Evolutionary conservation across 345 rosid species (phyloP).

Genomic region (Odontarrhena argentea): DNA sequence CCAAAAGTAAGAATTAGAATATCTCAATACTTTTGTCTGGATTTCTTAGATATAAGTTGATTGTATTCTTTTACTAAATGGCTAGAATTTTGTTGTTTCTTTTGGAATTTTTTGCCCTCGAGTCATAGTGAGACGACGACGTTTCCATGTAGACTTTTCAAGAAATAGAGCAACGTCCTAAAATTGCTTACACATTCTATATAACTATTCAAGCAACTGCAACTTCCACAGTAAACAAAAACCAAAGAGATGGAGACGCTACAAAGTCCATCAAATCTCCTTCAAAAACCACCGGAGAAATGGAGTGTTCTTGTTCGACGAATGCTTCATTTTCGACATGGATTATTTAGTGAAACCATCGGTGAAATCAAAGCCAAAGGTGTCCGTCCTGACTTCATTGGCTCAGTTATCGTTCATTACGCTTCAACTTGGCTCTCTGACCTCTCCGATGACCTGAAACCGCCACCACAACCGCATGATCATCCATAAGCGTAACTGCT

Average conservation of each 20-base stretch:
- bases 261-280: conserved; percentile 44
- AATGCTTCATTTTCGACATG: conserved; percentile 74
- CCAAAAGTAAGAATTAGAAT: neutral
- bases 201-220: neutral
- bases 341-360: conserved; percentile 77
- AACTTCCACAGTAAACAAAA: conserved; percentile 1
- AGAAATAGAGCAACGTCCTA: conserved; percentile 19
- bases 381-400: conserved; percentile 74
- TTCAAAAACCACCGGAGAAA: conserved; percentile 37
- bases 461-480: conserved; percentile 37
- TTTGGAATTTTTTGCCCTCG: conserved; percentile 24
- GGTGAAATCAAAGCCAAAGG: conserved; percentile 75
- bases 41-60: conserved; percentile 15
- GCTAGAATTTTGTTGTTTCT: conserved; percentile 34
- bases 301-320: conserved; percentile 55
- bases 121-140: conserved; percentile 38
- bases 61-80: conserved; percentile 29
- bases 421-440: conserved; percentile 92
- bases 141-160: conserved; percentile 36
- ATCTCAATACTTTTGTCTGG: neutral
- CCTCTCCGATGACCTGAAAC: conserved; percentile 43
- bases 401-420: conserved; percentile 78
- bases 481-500: conserved; percentile 63
- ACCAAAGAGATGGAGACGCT: conserved; percentile 48
- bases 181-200: conserved; percentile 15